Percentiles rank a stretch among this genome's conserved stretches.
Evolutionary conservation across 1,284 basidiomycete genomes (phyloP).

Genomic region (Caloboletus inedulis): DNA sequence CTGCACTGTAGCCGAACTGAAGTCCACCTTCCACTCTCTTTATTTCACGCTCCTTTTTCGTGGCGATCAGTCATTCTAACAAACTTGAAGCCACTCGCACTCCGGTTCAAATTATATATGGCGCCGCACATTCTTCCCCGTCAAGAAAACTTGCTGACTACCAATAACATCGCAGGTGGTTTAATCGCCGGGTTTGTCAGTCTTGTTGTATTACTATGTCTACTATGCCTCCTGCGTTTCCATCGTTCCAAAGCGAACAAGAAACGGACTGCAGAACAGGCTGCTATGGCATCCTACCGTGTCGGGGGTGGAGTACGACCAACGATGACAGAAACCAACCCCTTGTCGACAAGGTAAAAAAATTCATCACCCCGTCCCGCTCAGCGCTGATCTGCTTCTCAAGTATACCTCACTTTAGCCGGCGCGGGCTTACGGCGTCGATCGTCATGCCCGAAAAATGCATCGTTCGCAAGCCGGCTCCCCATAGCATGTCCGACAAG

Average conservation of each 20-base stretch:
- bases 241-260: conserved; percentile 40
- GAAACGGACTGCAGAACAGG: conserved; percentile 38
- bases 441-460: conserved; percentile 54
- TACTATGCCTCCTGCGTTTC: conserved; percentile 34
- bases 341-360: conserved; percentile 18
- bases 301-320: conserved; percentile 42
- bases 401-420: conserved; percentile 40
- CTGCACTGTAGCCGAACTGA: not conserved
- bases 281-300: conserved; percentile 45
- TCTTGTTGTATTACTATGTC: conserved; percentile 29
- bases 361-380: not conserved
- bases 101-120: conserved; percentile 14
- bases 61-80: not conserved
- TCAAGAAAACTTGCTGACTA: not conserved
- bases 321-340: conserved; percentile 20
- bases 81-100: not conserved
- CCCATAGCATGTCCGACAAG: conserved; percentile 32
- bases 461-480: conserved; percentile 32
- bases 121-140: conserved; percentile 15
- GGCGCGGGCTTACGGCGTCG: conserved; percentile 41
- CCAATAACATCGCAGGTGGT: conserved; percentile 44
- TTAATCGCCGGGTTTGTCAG: conserved; percentile 14
- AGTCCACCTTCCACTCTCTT: conserved; percentile 12
- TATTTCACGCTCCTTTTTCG: conserved; percentile 10
- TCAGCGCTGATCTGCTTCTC: conserved; percentile 5